These are phyloP conservation scores for Extremus antarcticus DNA, from an alignment of 495 filamentous ascomycete genomes.

Conservation along the genomic window DNA sequence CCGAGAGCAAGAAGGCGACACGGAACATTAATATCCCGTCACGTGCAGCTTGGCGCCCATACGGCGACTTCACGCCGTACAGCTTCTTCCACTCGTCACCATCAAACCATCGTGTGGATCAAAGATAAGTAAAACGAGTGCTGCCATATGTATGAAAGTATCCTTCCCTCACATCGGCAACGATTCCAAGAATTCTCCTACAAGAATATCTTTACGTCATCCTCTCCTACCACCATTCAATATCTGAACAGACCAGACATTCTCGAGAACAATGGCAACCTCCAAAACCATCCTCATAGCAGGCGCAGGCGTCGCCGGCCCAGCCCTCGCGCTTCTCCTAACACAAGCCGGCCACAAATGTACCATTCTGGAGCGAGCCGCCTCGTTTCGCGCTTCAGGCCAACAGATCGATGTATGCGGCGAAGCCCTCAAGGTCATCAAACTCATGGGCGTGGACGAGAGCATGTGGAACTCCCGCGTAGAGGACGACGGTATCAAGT, in stretches of 20 bases:
- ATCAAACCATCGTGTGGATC: too few species aligned
- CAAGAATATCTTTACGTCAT: too few species aligned
- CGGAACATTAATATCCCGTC: too few species aligned
- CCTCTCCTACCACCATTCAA: too few species aligned
- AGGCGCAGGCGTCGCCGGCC: constrained; percentile 24
- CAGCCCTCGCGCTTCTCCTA: constrained; percentile 21
- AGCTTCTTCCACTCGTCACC: too few species aligned
- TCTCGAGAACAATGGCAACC: background rate
- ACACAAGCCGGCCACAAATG: constrained; percentile 16
- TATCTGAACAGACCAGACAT: background rate
- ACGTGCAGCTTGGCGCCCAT: too few species aligned
- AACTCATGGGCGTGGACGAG: constrained; percentile 24
- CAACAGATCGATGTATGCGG: constrained; percentile 32
- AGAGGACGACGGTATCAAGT: constrained; percentile 10
- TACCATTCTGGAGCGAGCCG: constrained; percentile 28
- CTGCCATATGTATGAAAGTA: too few species aligned
- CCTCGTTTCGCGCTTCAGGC: constrained; percentile 26
- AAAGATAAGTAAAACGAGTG: too few species aligned
- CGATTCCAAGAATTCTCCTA: too few species aligned
- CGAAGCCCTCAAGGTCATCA: constrained; percentile 27
- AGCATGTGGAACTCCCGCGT: constrained; percentile 1
- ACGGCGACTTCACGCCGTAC: background rate
- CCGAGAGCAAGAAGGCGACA: too few species aligned
- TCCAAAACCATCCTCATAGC: constrained; percentile 22
- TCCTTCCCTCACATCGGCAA: too few species aligned